Percentiles rank a stretch among this genome's conserved stretches.
Evolutionary conservation across 1,139 yeast species (phyloP).

Genomic region (Candida glucosophila): DNA sequence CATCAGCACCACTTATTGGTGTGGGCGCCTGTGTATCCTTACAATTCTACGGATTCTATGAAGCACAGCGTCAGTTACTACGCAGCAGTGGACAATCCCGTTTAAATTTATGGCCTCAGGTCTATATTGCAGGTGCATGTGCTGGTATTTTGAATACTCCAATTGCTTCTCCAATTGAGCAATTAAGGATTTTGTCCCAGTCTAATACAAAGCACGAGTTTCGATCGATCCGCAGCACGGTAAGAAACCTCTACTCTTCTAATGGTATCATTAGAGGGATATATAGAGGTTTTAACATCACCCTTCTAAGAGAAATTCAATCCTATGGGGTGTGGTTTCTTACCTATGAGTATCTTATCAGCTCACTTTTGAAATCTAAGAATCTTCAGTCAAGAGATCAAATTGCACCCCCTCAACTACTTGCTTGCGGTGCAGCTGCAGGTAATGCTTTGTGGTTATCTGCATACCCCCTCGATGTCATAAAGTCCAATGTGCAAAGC

Average conservation of each 20-base stretch:
- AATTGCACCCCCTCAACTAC: constrained; percentile 52
- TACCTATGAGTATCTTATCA: constrained; percentile 57
- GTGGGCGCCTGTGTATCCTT: constrained; percentile 71
- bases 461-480: constrained; percentile 65
- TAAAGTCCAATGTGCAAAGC: constrained; percentile 63
- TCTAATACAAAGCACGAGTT: constrained; percentile 35
- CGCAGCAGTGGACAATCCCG: constrained; percentile 12
- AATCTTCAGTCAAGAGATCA: constrained; percentile 38
- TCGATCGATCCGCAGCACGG: constrained; percentile 34
- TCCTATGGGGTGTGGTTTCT: constrained; percentile 82
- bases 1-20: constrained; percentile 40
- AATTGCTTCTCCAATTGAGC: constrained; percentile 69
- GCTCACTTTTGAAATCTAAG: constrained; percentile 23
- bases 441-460: constrained; percentile 68
- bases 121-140: constrained; percentile 63
- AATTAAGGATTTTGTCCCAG: constrained; percentile 62
- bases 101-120: constrained; percentile 50
- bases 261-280: constrained; percentile 46
- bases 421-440: constrained; percentile 59
- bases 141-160: constrained; percentile 76
- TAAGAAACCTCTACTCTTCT: constrained; percentile 32
- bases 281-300: constrained; percentile 53
- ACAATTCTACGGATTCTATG: constrained; percentile 74
- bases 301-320: constrained; percentile 61
- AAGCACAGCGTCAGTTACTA: constrained; percentile 55